Conservation (phyloP, 2,329 filamentous ascomycete genomes). For the Fusarium sp. region DNA sequence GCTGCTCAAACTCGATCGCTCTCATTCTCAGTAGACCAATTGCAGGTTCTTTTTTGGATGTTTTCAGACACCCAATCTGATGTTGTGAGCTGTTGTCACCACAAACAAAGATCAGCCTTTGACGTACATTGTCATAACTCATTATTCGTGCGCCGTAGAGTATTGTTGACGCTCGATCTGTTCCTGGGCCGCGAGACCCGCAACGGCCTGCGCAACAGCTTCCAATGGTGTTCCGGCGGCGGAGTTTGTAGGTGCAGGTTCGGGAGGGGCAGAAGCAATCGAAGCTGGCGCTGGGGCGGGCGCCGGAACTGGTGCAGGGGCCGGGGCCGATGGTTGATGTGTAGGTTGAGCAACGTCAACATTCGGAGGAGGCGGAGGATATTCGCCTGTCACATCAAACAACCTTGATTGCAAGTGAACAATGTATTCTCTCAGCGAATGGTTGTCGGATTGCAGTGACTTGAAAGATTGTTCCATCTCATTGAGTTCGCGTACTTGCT, state of each 20-base stretch:
- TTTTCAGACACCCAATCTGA: constrained; percentile 64
- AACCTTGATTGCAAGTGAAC: constrained; percentile 89
- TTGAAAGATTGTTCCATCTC: constrained; percentile 83
- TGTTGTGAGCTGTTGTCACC: constrained; percentile 36
- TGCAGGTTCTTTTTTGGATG: constrained; percentile 57
- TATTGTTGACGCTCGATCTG: constrained; percentile 54
- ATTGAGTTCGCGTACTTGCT: constrained; percentile 85
- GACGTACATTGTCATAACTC: not conserved
- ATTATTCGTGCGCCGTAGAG: constrained; percentile 36
- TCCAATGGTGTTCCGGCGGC: constrained; percentile 56
- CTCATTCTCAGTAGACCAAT: constrained; percentile 65
- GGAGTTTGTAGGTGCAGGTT: constrained; percentile 43
- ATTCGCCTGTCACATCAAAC: constrained; percentile 84
- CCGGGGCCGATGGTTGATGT: constrained; percentile 40
- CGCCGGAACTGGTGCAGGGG: constrained; percentile 27
- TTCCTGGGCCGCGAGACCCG: constrained; percentile 56
- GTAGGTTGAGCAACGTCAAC: constrained; percentile 69
- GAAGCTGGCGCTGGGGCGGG: not conserved
- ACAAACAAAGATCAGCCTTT: not conserved
- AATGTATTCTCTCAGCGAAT: constrained; percentile 90
- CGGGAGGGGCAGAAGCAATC: constrained; percentile 22
- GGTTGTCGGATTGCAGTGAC: constrained; percentile 87
- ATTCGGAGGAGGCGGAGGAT: constrained; percentile 84
- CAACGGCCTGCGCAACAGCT: constrained; percentile 62
- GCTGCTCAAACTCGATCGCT: constrained; percentile 52